These are phyloP conservation scores for Jackrogersella multiformis DNA, from an alignment of 495 filamentous ascomycete genomes.

Conservation along the genomic window DNA sequence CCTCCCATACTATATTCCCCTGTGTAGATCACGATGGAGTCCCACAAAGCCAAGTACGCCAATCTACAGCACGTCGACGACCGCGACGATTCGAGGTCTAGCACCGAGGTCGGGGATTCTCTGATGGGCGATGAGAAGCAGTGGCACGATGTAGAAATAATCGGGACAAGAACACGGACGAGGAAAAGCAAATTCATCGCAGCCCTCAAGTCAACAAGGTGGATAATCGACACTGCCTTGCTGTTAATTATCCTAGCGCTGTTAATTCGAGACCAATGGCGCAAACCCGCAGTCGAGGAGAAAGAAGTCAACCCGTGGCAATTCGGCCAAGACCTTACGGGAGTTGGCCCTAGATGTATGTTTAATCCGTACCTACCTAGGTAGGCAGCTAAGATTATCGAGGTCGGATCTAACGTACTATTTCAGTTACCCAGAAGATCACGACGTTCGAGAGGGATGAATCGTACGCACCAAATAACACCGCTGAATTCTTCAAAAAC, in stretches of 20 bases:
- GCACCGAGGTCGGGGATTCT: slow-evolving; percentile 54
- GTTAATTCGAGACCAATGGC: slow-evolving; percentile 46
- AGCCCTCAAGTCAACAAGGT: slow-evolving; percentile 41
- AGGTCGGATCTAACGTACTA: slow-evolving; percentile 1
- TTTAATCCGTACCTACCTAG: too few species aligned
- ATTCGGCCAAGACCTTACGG: slow-evolving; percentile 53
- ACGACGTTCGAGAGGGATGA: slow-evolving; percentile 53
- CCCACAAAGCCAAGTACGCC: slow-evolving; percentile 46
- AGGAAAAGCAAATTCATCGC: slow-evolving; percentile 24
- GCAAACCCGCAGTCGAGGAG: slow-evolving; percentile 21
- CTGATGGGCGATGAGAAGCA: slow-evolving; percentile 53
- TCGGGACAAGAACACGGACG: slow-evolving; percentile 29
- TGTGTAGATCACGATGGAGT: slow-evolving; percentile 48
- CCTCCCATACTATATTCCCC: not conserved
- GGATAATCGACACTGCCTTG: slow-evolving; percentile 49
- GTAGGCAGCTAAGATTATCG: too few species aligned
- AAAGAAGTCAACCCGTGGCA: slow-evolving; percentile 48
- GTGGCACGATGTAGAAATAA: slow-evolving; percentile 46
- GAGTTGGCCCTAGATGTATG: slow-evolving; percentile 50
- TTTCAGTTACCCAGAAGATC: slow-evolving; percentile 53
- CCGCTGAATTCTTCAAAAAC: slow-evolving; percentile 57
- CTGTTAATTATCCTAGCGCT: slow-evolving; percentile 49
- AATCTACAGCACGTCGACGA: slow-evolving; percentile 44
- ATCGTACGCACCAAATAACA: slow-evolving; percentile 57
- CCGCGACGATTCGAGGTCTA: slow-evolving; percentile 49